phyloP scores from a whole-genome alignment of 345 rosid species.

The Eucalyptus marginata region DNA sequence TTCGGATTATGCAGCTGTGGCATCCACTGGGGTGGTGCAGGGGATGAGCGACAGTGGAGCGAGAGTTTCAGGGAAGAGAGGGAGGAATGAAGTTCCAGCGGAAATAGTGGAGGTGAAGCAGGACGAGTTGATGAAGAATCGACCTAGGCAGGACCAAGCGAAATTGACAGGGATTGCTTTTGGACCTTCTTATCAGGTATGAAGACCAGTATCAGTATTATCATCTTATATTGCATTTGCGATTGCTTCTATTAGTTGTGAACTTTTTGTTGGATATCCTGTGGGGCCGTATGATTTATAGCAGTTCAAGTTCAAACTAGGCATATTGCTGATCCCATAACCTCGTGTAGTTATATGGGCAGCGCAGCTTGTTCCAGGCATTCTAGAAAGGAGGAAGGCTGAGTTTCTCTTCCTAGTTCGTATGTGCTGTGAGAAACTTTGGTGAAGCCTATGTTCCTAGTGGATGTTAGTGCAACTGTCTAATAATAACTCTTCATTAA shows the following conservation, averaged over 20 bases:
- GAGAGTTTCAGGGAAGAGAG: constrained; percentile 50
- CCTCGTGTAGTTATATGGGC: not conserved
- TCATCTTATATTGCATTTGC: not conserved
- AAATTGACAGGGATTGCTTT: constrained; percentile 92
- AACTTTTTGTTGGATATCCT: not conserved
- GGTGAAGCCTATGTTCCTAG: not conserved
- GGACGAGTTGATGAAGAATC: constrained; percentile 90
- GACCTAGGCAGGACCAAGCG: constrained; percentile 78
- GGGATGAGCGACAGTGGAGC: constrained; percentile 22
- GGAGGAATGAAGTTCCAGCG: constrained; percentile 51
- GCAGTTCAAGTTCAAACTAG: not conserved
- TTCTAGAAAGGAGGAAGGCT: not conserved
- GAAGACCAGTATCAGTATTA: not conserved
- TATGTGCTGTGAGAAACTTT: not conserved
- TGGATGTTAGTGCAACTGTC: not conserved
- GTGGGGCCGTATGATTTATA: not conserved
- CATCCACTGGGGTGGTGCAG: constrained; percentile 13
- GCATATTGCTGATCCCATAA: not conserved
- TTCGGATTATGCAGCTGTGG: not conserved
- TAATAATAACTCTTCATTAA: not conserved
- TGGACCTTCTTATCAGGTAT: constrained; percentile 90
- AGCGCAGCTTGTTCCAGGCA: not conserved
- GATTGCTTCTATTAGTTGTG: not conserved
- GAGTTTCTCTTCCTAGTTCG: not conserved
- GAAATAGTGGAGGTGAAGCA: constrained; percentile 89